Evolutionary conservation across 2,329 filamentous ascomycete species (phyloP), one percentile per base, ranked within the genome.

Genomic region (Lomentospora prolificans): DNA sequence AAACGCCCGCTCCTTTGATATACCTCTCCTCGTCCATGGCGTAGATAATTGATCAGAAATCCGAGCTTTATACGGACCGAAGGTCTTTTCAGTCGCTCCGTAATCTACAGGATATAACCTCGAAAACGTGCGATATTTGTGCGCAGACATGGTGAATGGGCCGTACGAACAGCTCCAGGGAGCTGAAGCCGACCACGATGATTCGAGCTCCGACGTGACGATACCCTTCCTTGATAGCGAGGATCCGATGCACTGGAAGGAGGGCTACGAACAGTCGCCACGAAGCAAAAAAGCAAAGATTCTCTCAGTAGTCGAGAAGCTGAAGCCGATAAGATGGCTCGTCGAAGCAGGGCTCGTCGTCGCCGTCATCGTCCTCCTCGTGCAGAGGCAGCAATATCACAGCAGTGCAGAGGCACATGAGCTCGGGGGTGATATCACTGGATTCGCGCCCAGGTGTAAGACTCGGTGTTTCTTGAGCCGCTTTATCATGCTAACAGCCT

Each of bases 371-470:
- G 64, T 64, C 2, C 64, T 73, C 8, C 59, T 72, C 24, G 31
- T 72, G 4, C 67, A 71, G 27, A 61, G 65, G 27, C 62, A 62
- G 9, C 59, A 60, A 54, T 55, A 61, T n/a, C 1, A 28, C 17
- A n/a, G 14, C 48, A 4, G 10, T 54, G 50, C 53, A 33, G 57
- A 53, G 56, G 58, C 22, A 59, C 55, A 57, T 4, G 69, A 72
- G 36, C 63, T 66, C 2, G 64, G 61, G 0, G 70, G 70, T 2
- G 71, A 74, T 55, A 60, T 74, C 22, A 70, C 70, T 1, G 70
- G 70, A 2, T 73, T 74, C 57, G 69, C 69, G 22, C 71, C 71
- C 3, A 58, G 61, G 39, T 69, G 69, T 71, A 57, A 59, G 68
- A 28, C 10, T 25, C 8, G 14, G 1, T 3, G 27, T 52, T 31